These are phyloP conservation scores for Cymbidium sinense DNA, from an alignment of 106 monocot genomes.

Conservation along the genomic window DNA sequence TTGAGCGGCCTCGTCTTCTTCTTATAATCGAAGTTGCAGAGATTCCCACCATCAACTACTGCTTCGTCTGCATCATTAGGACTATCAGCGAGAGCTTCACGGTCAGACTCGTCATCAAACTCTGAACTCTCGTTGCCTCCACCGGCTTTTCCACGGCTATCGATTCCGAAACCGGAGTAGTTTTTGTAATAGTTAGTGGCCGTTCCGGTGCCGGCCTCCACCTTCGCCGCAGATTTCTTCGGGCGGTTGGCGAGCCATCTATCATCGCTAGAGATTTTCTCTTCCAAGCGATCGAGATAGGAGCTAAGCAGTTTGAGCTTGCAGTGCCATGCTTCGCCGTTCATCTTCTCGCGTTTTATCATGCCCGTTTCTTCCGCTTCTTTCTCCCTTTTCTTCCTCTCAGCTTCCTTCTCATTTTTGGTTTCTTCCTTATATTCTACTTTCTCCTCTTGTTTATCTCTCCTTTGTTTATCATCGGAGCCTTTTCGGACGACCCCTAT, in stretches of 20 bases:
- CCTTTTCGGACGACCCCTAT: neutral
- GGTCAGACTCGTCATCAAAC: neutral
- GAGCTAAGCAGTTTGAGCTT: conserved; percentile 43
- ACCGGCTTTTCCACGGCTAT: neutral
- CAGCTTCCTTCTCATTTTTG: too few species aligned
- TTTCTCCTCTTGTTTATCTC: too few species aligned
- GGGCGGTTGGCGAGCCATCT: too few species aligned
- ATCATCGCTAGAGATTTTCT: too few species aligned
- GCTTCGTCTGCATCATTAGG: neutral
- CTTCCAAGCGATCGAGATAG: conserved; percentile 9
- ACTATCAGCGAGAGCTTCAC: neutral
- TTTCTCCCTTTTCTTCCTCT: too few species aligned
- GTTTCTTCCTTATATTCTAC: too few species aligned
- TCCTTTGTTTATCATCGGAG: neutral
- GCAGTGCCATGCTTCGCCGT: conserved; percentile 56
- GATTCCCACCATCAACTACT: neutral
- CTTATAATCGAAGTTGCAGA: neutral
- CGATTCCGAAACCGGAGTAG: conserved; percentile 5
- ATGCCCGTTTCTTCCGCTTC: too few species aligned
- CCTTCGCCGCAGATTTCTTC: too few species aligned
- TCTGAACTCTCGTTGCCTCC: too few species aligned
- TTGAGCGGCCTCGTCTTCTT: neutral
- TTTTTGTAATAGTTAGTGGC: neutral
- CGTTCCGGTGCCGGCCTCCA: neutral
- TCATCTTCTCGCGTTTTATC: conserved; percentile 42